Evolutionary conservation across 345 rosid species (phyloP).

Genomic region (Cardamine resedifolia): DNA sequence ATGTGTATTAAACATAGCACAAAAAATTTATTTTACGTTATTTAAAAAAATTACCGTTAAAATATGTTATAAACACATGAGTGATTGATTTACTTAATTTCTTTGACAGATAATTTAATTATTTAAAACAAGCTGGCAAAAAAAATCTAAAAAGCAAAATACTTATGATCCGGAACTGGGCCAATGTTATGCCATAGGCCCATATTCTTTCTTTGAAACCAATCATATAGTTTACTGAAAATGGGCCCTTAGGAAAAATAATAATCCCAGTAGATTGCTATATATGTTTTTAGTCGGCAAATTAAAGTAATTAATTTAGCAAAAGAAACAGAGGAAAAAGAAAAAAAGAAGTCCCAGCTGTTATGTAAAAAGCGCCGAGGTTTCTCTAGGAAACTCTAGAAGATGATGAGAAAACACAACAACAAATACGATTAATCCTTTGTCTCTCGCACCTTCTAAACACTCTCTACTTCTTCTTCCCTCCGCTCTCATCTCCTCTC

Average conservation of each 20-base stretch:
- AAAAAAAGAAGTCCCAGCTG: neutral
- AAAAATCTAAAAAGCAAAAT: no score
- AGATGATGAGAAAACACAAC: constrained; percentile 11
- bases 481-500: neutral
- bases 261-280: neutral
- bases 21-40: no score
- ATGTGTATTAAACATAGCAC: no score
- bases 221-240: neutral
- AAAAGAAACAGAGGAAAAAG: neutral
- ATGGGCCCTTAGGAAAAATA: neutral
- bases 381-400: constrained; percentile 54
- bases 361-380: constrained; percentile 17
- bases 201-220: neutral
- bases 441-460: constrained; percentile 27
- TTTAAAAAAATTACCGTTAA: neutral
- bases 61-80: neutral
- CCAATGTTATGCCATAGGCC: neutral
- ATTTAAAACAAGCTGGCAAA: neutral
- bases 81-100: neutral
- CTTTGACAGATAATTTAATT: neutral
- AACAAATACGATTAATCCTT: neutral
- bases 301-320: neutral
- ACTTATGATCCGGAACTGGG: neutral
- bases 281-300: neutral
- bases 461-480: constrained; percentile 1